A percentile compares a stretch with the other conserved stretches of the same genome.
Conservation (phyloP, 164 flowering plant genomes). For the Macadamia tetraphylla region DNA sequence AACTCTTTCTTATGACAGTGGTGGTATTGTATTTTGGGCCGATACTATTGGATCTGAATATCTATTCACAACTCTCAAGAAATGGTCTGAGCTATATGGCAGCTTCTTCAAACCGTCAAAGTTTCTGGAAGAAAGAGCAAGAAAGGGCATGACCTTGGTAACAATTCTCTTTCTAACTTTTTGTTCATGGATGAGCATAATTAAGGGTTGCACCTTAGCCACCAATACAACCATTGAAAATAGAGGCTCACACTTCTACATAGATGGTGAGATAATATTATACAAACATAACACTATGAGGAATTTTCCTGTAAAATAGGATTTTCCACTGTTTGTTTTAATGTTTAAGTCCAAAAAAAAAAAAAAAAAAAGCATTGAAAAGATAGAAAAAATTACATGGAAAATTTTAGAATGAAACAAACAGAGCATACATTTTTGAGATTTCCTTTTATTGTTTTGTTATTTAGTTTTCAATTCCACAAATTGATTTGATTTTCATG, state of each 20-base stretch:
- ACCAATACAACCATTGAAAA: neutral
- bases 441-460: too few relatives aligned
- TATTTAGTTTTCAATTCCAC: too few relatives aligned
- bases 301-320: too few relatives aligned
- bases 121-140: slow-evolving; percentile 84
- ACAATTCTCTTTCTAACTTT: slow-evolving; percentile 6
- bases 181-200: too few relatives aligned
- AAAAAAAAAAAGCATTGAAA: too few relatives aligned
- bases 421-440: too few relatives aligned
- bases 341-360: too few relatives aligned
- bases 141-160: slow-evolving; percentile 76
- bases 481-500: too few relatives aligned
- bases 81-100: slow-evolving; percentile 69
- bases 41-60: slow-evolving; percentile 63
- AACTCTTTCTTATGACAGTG: slow-evolving; percentile 39
- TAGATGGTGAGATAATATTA: neutral
- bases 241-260: neutral
- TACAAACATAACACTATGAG: too few relatives aligned
- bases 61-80: slow-evolving; percentile 61
- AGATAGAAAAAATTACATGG: too few relatives aligned
- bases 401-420: too few relatives aligned
- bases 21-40: slow-evolving; percentile 92
- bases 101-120: slow-evolving; percentile 75
- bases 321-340: too few relatives aligned
- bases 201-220: neutral